A percentile compares a stretch with the other conserved stretches of the same genome.
Evolutionary conservation across 176 grass and related monocot species (phyloP).

Genomic region (Microstegium vimineum): DNA sequence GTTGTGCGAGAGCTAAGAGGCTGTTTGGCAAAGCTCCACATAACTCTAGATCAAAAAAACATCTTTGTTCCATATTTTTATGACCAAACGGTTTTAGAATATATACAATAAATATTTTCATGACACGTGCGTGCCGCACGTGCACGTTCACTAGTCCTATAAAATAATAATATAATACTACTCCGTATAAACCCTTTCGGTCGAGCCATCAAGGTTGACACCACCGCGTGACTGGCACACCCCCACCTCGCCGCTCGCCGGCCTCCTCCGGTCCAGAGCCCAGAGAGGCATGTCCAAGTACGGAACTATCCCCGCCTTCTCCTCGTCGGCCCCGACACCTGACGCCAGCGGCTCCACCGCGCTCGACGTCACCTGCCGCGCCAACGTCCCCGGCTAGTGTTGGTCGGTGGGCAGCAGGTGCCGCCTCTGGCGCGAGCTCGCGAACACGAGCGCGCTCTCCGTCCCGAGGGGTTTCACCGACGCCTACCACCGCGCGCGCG

Average conservation of each 20-base stretch:
- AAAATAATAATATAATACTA: background rate
- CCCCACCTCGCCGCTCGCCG: too few species aligned
- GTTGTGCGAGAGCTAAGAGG: too few species aligned
- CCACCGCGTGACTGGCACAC: too few species aligned
- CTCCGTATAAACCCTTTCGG: too few species aligned
- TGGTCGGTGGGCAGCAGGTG: conserved; percentile 24
- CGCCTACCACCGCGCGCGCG: conserved; percentile 51
- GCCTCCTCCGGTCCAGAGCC: background rate
- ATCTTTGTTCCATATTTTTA: too few species aligned
- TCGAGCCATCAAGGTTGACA: too few species aligned
- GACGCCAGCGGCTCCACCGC: conserved; percentile 22
- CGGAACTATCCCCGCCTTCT: conserved; percentile 69
- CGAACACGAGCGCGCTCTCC: conserved; percentile 33
- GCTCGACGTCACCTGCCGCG: conserved; percentile 76
- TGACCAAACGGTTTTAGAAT: too few species aligned
- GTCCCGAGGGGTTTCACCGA: conserved; percentile 42
- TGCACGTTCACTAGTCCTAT: too few species aligned
- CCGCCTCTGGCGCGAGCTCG: conserved; percentile 69
- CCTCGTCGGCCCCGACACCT: background rate
- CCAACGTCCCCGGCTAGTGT: conserved; percentile 55
- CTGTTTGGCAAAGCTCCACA: too few species aligned
- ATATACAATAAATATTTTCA: too few species aligned
- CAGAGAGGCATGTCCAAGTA: conserved; percentile 68
- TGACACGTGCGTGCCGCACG: too few species aligned
- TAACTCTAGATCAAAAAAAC: too few species aligned